phyloP scores from a whole-genome alignment of 2,329 filamentous ascomycete species.

The Aspergillus neoniger region DNA sequence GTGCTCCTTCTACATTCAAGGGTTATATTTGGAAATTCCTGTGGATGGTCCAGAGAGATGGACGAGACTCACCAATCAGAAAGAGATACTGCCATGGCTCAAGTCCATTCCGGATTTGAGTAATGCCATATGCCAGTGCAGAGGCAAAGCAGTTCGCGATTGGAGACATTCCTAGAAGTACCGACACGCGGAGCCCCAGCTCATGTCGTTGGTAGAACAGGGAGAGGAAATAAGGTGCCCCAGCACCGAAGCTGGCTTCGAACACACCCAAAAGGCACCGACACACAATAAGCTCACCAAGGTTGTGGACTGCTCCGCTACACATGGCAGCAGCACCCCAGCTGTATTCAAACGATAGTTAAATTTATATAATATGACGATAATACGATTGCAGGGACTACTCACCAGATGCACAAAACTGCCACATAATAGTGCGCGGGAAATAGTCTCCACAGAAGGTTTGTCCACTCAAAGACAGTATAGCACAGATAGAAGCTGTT shows the following conservation, averaged over 20 bases:
- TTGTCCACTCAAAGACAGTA: constrained; percentile 30
- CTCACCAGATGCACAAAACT: constrained; percentile 26
- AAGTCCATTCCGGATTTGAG: constrained; percentile 25
- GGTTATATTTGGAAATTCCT: too few relatives aligned
- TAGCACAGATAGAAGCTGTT: constrained; percentile 30
- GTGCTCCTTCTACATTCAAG: constrained; percentile 35
- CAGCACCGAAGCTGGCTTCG: constrained; percentile 26
- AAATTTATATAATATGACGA: neutral
- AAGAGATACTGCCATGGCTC: constrained; percentile 50
- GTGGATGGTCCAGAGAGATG: too few relatives aligned
- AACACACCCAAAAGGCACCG: constrained; percentile 26
- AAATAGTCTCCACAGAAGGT: constrained; percentile 28
- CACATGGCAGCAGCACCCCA: constrained; percentile 31
- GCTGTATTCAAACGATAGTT: constrained; percentile 9
- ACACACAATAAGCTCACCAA: constrained; percentile 24
- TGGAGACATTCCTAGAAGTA: constrained; percentile 47
- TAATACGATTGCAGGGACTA: too few relatives aligned
- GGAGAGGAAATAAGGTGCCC: constrained; percentile 39
- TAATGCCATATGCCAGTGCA: constrained; percentile 44
- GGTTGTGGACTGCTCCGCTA: constrained; percentile 23
- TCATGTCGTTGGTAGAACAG: constrained; percentile 55
- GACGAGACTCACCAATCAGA: constrained; percentile 36
- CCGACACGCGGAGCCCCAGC: constrained; percentile 50
- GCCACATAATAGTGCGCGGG: constrained; percentile 28
- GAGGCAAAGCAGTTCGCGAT: constrained; percentile 44